Evolutionary conservation across 768 basidiomycete genomes (phyloP), one percentile per base, ranked within the genome.

Genomic region (Pilatotrama ljubarskyi): DNA sequence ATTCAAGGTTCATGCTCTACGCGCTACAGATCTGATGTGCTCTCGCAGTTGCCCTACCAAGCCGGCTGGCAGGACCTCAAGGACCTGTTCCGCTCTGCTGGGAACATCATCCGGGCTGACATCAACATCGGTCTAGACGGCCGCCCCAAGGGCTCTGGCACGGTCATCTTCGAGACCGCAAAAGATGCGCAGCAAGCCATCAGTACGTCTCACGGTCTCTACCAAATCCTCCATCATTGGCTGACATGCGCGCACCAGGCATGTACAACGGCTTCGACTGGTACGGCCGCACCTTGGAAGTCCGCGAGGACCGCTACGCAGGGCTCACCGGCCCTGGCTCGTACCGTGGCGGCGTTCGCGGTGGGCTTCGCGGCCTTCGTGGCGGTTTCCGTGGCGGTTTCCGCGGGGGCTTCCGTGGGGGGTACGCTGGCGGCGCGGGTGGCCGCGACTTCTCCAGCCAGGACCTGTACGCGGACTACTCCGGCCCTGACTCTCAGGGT

Each of bases 21-120:
- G 8, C 36, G 6, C 32, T 51, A 3, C 10, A 13, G 67, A 22
- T 69, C 41, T 25, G 25, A 1, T 41, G 7, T 15, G 5, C 14
- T 59, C 22, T 10, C 55, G 5, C 64, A 98, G 95, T 76, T 98
- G 26, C 95, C 95, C 2, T 93, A 92, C 70, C 93, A 95, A 76
- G 95, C 94, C n/a, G 93, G 93, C 29, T 99, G 96, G 96, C 96
- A 99, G 72, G 96, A 98, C 72, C 77, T 98, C 56, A 98, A 98
- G 70, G 96, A 98, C 73, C 78, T 98, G 26, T 98, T 98, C 87
- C 87, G 96, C 56, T 85, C 92, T 26, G 92, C 96, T 44, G 96
- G 96, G 7, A 91, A 93, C 70, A 95, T 99, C 66, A 86, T 98
- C 64, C 87, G 96, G 46, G 94, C 96, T 56, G 96, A 98, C 72